Percentiles rank a stretch among this genome's conserved stretches.
Evolutionary conservation across 306 rosid species (phyloP).

Genomic region (Mimosa pudica): DNA sequence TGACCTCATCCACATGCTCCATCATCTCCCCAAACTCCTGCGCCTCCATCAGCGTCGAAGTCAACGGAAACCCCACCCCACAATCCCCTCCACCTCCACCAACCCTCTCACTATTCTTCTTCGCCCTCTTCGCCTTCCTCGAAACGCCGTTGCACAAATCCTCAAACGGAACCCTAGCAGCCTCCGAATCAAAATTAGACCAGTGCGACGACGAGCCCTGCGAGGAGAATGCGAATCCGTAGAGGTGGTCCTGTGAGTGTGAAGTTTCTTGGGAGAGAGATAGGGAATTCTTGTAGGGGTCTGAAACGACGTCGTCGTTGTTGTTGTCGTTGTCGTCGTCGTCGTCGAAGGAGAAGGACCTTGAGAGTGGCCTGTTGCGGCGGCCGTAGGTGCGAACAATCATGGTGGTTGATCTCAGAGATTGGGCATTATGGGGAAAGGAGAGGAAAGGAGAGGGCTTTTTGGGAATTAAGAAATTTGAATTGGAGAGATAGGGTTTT

Average conservation of each 20-base stretch:
- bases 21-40: conserved; percentile 99
- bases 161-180: conserved; percentile 47
- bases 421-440: conserved; percentile 37
- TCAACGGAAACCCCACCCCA: conserved; percentile 54
- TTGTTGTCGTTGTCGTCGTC: conserved; percentile 65
- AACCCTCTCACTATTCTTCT: conserved; percentile 2
- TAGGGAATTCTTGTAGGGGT: conserved; percentile 46
- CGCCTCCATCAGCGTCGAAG: conserved; percentile 96
- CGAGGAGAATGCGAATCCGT: conserved; percentile 66
- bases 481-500: not conserved
- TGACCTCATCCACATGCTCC: conserved; percentile 97
- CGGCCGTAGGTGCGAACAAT: conserved; percentile 95
- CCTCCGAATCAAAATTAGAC: conserved; percentile 78
- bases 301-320: conserved; percentile 80
- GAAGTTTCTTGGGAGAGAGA: conserved; percentile 75
- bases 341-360: conserved; percentile 59
- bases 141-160: conserved; percentile 42
- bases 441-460: conserved; percentile 41
- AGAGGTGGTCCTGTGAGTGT: conserved; percentile 47
- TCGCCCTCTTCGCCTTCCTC: conserved; percentile 58
- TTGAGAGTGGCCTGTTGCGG: conserved; percentile 62
- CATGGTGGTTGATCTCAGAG: conserved; percentile 40
- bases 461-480: conserved; percentile 31
- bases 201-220: conserved; percentile 82
- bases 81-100: conserved; percentile 28